phyloP scores from a whole-genome alignment of 2,329 filamentous ascomycete genomes.

The Calonectria montana region DNA sequence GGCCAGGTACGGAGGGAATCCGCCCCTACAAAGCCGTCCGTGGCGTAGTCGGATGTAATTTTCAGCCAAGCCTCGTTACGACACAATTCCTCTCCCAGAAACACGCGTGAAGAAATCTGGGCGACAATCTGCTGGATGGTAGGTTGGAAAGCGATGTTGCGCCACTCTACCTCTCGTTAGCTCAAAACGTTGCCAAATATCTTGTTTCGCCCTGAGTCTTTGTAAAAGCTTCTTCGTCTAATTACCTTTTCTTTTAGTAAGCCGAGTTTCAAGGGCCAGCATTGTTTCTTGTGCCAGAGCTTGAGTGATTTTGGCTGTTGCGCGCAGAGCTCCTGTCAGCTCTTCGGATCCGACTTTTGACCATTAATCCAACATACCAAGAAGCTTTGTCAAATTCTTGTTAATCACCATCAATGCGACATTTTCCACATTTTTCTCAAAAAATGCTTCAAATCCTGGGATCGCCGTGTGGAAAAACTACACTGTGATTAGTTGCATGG shows the following conservation, averaged over 20 bases:
- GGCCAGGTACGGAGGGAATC: not conserved
- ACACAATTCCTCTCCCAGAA: not conserved
- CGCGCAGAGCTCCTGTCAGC: not conserved
- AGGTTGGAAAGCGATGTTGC: not conserved
- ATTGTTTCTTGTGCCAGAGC: not conserved
- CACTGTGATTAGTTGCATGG: not conserved
- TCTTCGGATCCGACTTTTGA: too few relatives aligned
- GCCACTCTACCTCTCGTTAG: not conserved
- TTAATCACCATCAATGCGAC: not conserved
- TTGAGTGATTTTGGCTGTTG: not conserved
- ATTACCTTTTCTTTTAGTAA: not conserved
- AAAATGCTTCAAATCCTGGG: not conserved
- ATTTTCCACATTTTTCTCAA: not conserved
- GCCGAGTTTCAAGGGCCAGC: not conserved
- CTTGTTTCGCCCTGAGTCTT: not conserved
- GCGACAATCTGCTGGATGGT: not conserved
- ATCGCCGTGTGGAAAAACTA: not conserved
- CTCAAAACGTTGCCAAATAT: not conserved
- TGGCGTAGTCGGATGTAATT: not conserved
- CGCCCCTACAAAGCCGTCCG: not conserved
- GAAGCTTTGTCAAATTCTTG: not conserved
- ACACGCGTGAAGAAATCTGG: not conserved
- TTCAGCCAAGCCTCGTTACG: not conserved
- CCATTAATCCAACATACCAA: not conserved
- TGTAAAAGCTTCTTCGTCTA: not conserved